These are phyloP conservation scores for Scheffersomyces stambukii DNA, from an alignment of 1,139 yeast species.

Conservation along the genomic window DNA sequence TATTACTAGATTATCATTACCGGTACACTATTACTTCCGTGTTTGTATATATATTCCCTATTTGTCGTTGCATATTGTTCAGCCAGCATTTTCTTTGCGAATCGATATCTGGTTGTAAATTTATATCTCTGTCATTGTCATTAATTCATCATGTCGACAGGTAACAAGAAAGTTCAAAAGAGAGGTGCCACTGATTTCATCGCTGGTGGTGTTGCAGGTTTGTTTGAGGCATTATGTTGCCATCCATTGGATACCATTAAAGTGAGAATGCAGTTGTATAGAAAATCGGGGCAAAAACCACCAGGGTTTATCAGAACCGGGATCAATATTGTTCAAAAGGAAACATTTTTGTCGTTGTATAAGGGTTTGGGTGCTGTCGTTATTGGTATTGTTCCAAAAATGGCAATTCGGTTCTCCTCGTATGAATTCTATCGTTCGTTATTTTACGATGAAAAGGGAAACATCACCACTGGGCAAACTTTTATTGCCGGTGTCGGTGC, in stretches of 20 bases:
- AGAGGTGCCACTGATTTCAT: constrained; percentile 66
- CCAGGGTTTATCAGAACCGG: constrained; percentile 90
- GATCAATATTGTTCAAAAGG: constrained; percentile 68
- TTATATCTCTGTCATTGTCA: too few relatives aligned
- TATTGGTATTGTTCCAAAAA: constrained; percentile 95
- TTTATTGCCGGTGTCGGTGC: constrained; percentile 96
- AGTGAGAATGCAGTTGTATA: constrained; percentile 91
- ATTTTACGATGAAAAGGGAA: constrained; percentile 63
- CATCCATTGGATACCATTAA: constrained; percentile 95
- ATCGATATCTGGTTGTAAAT: too few relatives aligned
- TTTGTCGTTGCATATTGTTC: too few relatives aligned
- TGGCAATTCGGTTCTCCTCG: constrained; percentile 95
- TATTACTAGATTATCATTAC: too few relatives aligned
- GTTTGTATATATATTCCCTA: too few relatives aligned
- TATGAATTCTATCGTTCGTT: constrained; percentile 82
- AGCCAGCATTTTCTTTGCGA: too few relatives aligned
- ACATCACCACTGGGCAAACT: constrained; percentile 65
- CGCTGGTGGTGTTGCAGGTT: constrained; percentile 97
- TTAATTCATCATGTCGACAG: constrained; percentile 4
- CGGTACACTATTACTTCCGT: too few relatives aligned
- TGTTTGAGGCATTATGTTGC: constrained; percentile 93
- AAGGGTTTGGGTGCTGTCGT: constrained; percentile 97
- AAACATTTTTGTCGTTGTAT: constrained; percentile 81
- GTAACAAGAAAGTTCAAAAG: constrained; percentile 24
- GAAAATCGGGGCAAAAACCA: constrained; percentile 58